phyloP scores from a whole-genome alignment of 1,139 yeast species.

The Entelexis paramagnoliae region DNA sequence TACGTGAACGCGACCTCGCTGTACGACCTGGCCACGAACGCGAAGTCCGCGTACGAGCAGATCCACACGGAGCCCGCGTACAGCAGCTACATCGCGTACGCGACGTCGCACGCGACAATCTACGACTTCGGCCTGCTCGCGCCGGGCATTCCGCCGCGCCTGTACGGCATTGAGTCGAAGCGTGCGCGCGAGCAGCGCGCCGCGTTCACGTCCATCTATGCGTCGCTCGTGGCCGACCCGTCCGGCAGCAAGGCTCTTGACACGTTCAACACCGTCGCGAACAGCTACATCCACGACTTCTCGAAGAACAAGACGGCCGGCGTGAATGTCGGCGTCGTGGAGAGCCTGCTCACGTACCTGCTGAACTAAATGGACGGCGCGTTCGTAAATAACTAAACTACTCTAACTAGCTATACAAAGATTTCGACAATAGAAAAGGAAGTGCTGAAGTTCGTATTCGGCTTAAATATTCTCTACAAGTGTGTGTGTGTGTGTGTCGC shows the following conservation, averaged over 20 bases:
- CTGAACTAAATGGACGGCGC: not conserved
- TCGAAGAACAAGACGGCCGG: constrained; percentile 45
- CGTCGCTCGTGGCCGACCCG: constrained; percentile 17
- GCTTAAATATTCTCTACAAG: not conserved
- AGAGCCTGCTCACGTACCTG: constrained; percentile 32
- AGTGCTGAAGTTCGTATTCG: not conserved
- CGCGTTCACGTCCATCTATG: constrained; percentile 2
- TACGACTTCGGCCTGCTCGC: constrained; percentile 6
- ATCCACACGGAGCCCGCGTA: constrained; percentile 11
- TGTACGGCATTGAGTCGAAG: not conserved
- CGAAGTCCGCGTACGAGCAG: constrained; percentile 12
- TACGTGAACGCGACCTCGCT: constrained; percentile 13
- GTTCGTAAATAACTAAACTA: too few species aligned
- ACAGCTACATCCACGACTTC: constrained; percentile 14
- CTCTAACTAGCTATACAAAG: too few species aligned
- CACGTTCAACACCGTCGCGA: constrained; percentile 8
- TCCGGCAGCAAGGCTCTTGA: constrained; percentile 13
- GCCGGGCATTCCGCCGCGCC: constrained; percentile 1
- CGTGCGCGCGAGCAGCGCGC: constrained; percentile 2
- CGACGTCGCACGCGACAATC: constrained; percentile 8
- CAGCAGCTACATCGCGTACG: constrained; percentile 15
- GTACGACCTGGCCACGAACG: constrained; percentile 11
- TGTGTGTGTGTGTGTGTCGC: not conserved
- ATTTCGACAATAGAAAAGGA: too few species aligned
- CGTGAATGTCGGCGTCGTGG: constrained; percentile 49